These are phyloP conservation scores for Amanita subjunquillea DNA, from an alignment of 768 basidiomycete species.

Conservation along the genomic window DNA sequence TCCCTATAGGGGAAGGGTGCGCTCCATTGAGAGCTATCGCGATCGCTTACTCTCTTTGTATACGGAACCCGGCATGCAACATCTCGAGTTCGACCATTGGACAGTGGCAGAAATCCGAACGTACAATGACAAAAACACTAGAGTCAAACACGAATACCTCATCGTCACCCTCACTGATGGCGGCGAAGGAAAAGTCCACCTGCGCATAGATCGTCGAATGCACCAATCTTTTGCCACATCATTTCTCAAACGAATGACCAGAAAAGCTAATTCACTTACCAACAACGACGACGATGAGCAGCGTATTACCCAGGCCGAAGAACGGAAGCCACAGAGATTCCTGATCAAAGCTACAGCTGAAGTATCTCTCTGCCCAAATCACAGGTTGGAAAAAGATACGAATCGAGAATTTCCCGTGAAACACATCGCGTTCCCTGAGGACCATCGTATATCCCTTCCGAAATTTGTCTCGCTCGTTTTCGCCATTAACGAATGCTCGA, in stretches of 20 bases:
- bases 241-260: too few relatives aligned
- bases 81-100: background rate
- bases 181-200: background rate
- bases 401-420: too few relatives aligned
- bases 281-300: too few relatives aligned
- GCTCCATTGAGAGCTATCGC: background rate
- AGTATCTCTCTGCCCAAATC: background rate
- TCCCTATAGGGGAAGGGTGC: background rate
- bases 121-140: background rate
- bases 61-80: background rate
- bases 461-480: background rate
- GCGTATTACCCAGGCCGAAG: background rate
- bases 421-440: too few relatives aligned
- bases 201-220: background rate
- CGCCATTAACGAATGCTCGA: background rate
- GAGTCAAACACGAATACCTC: background rate
- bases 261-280: too few relatives aligned
- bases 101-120: background rate
- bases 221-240: background rate
- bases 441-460: background rate
- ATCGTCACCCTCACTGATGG: background rate
- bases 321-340: background rate
- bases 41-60: background rate
- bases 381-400: background rate
- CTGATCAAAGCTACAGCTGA: background rate